Evolutionary conservation across 2,329 filamentous ascomycete genomes (phyloP), one percentile per base, ranked within the genome.

Genomic region (Nemania sp.): DNA sequence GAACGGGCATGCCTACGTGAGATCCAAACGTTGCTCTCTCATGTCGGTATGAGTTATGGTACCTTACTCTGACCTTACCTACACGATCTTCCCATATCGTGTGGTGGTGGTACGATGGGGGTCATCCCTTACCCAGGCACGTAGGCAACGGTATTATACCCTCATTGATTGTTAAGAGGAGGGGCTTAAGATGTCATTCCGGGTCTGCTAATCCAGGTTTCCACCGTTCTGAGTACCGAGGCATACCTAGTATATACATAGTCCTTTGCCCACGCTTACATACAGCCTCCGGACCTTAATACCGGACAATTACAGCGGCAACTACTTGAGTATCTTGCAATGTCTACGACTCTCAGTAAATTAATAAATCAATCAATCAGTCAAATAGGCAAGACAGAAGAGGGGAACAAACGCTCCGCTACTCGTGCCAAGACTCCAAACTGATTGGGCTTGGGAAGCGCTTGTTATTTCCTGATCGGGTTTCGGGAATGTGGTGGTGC

Each of bases 401-500:
- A 55, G 54, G 18, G 65, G 60, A 67, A 56, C 49, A 52, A 64
- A 67, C 13, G 41, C 65, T 64, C 65, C 60, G 65, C 20, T 55
- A 2, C 26, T 26, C 18, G 18, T 66, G 64, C 52, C 52, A 58
- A 56, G 58, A 58, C 53, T 10, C 35, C 47, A 29, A 32, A 22
- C 22, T 55, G 8, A 5, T 15, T 41, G 57, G 57, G 26, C n/a
- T 38, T 26, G 56, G 56, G 41, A 43, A 22, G 35, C 58, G 64
- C 65, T 67, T 67, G 59, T 58, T 49, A 55, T 56, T 67, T 56
- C 65, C 60, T 51, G 41, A 56, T 67, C 65, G 65, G 65, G 55
- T 20, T 27, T 63, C 65, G 59, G 60, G 58, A 63, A 59, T 59
- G 49, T 53, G 24, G 49, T 53, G 24, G 13, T 29, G 24, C 49